A percentile compares a stretch with the other conserved stretches of the same genome.
Evolutionary conservation across 345 rosid genomes (phyloP).

Genomic region (Angophora floribunda): DNA sequence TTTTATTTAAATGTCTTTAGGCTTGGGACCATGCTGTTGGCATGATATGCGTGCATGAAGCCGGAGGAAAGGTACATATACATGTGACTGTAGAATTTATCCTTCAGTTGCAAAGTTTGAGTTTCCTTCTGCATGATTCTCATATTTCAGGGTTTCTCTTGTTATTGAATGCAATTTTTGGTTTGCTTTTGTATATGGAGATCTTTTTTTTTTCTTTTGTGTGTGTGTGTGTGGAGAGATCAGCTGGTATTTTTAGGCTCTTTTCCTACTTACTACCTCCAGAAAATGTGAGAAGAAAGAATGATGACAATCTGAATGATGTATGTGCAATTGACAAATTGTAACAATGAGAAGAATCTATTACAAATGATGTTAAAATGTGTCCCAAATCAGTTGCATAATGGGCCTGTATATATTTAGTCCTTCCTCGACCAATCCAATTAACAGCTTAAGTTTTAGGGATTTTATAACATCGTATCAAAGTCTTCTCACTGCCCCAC

Average conservation of each 20-base stretch:
- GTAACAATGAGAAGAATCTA: neutral
- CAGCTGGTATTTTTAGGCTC: neutral
- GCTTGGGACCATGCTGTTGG: slow-evolving; percentile 99
- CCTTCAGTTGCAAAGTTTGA: neutral
- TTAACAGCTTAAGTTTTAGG: neutral
- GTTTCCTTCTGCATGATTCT: neutral
- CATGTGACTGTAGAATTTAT: neutral
- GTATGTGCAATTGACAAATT: neutral
- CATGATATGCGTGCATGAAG: slow-evolving; percentile 74
- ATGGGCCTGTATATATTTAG: neutral
- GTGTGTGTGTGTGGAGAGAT: neutral
- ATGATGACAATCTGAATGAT: neutral
- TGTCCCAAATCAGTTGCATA: neutral
- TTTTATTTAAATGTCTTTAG: slow-evolving; percentile 17
- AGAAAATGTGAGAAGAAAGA: neutral
- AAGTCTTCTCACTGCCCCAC: neutral
- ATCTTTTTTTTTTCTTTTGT: no score
- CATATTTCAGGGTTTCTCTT: neutral
- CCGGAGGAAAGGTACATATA: slow-evolving; percentile 75
- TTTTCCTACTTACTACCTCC: neutral
- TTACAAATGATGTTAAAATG: neutral
- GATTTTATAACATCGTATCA: neutral
- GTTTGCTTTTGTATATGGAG: neutral
- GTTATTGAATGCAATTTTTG: neutral
- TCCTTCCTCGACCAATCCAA: neutral